These are phyloP conservation scores for Globisporangium takayamanum DNA, from an alignment of 352 stramenopile genomes.

Conservation along the genomic window DNA sequence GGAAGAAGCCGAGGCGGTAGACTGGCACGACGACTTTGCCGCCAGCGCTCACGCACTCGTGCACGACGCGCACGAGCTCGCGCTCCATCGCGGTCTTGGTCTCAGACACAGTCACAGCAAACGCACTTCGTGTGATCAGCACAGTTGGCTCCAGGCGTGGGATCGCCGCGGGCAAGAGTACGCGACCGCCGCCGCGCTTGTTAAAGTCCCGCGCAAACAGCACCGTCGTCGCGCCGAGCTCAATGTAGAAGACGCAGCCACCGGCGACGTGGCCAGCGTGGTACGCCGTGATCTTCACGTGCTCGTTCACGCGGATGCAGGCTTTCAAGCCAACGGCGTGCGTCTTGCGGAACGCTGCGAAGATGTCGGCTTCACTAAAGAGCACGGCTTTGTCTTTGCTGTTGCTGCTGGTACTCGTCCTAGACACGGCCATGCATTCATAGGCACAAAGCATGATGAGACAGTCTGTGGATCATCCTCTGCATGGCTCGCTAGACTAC, in stretches of 20 bases:
- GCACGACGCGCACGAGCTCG: constrained; percentile 70
- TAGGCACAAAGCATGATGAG: neutral
- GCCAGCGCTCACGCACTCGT: constrained; percentile 63
- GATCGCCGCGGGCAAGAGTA: constrained; percentile 65
- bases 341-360: constrained; percentile 38
- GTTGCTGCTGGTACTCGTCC: constrained; percentile 16
- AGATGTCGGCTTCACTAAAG: constrained; percentile 62
- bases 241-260: constrained; percentile 70
- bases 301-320: constrained; percentile 46
- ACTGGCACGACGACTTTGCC: constrained; percentile 85
- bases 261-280: constrained; percentile 74
- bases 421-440: constrained; percentile 20
- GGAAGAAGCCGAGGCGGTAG: constrained; percentile 71
- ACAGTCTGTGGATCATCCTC: neutral
- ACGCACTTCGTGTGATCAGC: constrained; percentile 63
- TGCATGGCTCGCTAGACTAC: neutral
- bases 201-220: constrained; percentile 81
- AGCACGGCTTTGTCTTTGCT: constrained; percentile 38
- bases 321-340: constrained; percentile 49
- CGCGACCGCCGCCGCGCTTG: constrained; percentile 45
- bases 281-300: constrained; percentile 75
- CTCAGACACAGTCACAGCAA: constrained; percentile 80
- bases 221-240: constrained; percentile 65
- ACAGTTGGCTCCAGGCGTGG: constrained; percentile 51
- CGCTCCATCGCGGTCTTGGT: constrained; percentile 75